phyloP scores from a whole-genome alignment of 1,284 basidiomycete species.

The Tilletia walkeri region DNA sequence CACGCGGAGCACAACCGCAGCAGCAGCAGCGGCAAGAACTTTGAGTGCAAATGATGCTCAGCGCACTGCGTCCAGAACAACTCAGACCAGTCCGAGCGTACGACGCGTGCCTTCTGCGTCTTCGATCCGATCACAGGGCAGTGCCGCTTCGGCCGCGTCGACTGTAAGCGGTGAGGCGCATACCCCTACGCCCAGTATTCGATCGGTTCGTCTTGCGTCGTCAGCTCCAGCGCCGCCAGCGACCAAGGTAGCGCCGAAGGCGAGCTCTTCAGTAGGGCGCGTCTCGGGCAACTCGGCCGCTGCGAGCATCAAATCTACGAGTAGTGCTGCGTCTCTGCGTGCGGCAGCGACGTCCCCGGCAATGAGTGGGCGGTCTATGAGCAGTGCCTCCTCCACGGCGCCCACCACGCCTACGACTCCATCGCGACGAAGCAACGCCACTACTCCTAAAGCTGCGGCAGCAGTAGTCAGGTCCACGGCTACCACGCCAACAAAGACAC shows the following conservation, averaged over 20 bases:
- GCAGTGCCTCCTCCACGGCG: constrained; percentile 12
- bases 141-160: neutral
- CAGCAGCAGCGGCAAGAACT: neutral
- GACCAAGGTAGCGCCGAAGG: neutral
- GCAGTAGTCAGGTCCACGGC: constrained; percentile 17
- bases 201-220: neutral
- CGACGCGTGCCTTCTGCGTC: neutral
- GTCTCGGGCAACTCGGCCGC: neutral
- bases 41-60: constrained; percentile 4
- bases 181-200: neutral
- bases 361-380: neutral
- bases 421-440: neutral
- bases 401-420: constrained; percentile 13
- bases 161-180: neutral
- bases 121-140: neutral
- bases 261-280: neutral
- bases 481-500: constrained; percentile 23
- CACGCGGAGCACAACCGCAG: neutral
- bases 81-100: neutral
- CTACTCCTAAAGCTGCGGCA: constrained; percentile 3
- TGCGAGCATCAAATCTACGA: neutral
- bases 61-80: neutral
- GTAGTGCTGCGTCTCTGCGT: neutral
- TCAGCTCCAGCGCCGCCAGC: neutral
- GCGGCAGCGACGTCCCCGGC: neutral